Percentiles rank a stretch among this genome's conserved stretches.
Evolutionary conservation across 1,284 basidiomycete genomes (phyloP).

Genomic region (Uromyces viciae-fabae): DNA sequence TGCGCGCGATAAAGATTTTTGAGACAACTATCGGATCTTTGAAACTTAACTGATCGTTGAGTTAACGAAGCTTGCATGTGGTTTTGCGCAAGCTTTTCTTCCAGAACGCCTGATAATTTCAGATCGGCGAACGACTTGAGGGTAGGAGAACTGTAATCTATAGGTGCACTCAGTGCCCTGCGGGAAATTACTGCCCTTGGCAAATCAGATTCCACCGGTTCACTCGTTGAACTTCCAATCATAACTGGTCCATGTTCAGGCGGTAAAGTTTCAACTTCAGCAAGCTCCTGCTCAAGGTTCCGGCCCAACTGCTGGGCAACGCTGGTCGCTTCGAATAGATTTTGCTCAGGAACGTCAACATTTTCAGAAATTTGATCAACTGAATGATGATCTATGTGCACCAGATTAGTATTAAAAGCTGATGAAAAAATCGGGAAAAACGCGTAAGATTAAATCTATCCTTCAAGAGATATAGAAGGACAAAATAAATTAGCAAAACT

Average conservation of each 20-base stretch:
- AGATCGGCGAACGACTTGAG: neutral
- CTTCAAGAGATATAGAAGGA: no score
- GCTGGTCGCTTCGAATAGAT: neutral
- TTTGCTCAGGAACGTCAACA: neutral
- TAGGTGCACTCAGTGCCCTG: neutral
- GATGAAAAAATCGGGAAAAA: neutral
- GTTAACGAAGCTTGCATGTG: neutral
- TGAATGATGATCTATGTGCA: neutral
- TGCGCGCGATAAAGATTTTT: neutral
- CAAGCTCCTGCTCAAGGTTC: neutral
- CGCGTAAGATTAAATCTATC: neutral
- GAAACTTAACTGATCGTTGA: neutral
- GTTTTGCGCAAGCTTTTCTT: neutral
- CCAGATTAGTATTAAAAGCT: neutral
- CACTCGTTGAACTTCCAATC: no score
- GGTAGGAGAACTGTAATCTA: neutral
- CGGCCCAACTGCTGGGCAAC: neutral
- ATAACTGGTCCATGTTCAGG: no score
- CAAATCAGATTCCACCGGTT: no score
- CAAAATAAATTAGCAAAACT: neutral
- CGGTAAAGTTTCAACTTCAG: neutral
- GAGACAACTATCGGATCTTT: neutral
- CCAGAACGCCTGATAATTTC: neutral
- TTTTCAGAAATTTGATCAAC: neutral
- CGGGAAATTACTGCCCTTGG: neutral